Percentiles rank a stretch among this genome's conserved stretches.
These are phyloP conservation scores for Geranium rotundifolium DNA, from an alignment of 345 rosid species.

Conservation along the genomic window DNA sequence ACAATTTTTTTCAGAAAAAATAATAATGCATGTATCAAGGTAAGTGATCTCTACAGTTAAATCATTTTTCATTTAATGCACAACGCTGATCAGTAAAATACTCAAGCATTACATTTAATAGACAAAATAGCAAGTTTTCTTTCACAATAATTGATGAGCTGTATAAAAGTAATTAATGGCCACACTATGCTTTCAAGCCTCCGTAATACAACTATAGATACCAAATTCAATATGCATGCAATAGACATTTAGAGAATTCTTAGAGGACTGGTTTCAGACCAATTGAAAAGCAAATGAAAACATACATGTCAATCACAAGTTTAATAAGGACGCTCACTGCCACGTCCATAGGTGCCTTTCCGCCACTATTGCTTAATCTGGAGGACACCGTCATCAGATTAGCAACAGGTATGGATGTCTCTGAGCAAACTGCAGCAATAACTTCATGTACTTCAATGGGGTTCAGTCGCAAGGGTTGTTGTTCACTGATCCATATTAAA, in stretches of 20 bases:
- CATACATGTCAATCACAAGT: constrained; percentile 95
- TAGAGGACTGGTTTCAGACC: neutral
- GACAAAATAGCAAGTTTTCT: too few relatives aligned
- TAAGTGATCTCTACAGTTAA: neutral
- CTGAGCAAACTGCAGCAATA: constrained; percentile 91
- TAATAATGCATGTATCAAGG: neutral
- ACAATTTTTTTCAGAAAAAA: too few relatives aligned
- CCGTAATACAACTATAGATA: neutral
- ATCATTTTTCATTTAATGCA: neutral
- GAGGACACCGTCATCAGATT: constrained; percentile 60
- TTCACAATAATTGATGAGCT: too few relatives aligned
- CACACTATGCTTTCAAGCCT: neutral
- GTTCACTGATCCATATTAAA: constrained; percentile 54
- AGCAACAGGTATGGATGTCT: constrained; percentile 49
- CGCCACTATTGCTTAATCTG: constrained; percentile 60
- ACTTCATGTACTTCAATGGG: constrained; percentile 90
- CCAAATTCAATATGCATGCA: neutral
- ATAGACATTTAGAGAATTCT: neutral
- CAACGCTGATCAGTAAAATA: too few relatives aligned
- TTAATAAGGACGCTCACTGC: constrained; percentile 97
- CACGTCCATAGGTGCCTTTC: constrained; percentile 90
- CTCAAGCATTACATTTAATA: too few relatives aligned
- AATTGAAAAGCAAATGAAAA: neutral
- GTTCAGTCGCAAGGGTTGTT: constrained; percentile 80
- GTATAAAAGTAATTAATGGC: too few relatives aligned